These are phyloP conservation scores for Aspergillus fumigatiaffinis DNA, from an alignment of 2,329 filamentous ascomycete species.

Conservation along the genomic window DNA sequence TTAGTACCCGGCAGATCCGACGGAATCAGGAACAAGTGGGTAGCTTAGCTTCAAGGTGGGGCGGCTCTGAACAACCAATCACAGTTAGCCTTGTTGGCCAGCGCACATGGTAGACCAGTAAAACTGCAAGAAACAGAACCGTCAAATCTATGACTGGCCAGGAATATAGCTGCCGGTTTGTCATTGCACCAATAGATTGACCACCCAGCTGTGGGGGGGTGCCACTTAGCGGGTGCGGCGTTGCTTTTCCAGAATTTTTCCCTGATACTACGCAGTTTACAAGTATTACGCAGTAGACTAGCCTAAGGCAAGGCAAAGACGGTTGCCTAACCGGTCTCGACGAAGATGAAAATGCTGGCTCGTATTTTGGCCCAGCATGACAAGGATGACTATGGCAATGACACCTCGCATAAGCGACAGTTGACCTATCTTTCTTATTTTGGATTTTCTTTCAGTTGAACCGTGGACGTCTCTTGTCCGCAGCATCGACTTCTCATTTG, in stretches of 20 bases:
- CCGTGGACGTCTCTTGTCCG: no score
- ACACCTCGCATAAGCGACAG: not conserved
- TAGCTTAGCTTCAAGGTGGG: not conserved
- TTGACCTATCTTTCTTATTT: not conserved
- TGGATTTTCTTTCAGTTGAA: not conserved
- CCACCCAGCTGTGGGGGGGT: not conserved
- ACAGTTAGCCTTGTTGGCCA: rapidly evolving
- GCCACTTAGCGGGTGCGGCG: not conserved
- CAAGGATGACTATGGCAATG: not conserved
- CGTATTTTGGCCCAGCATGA: not conserved
- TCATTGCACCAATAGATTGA: not conserved
- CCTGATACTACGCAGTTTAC: no score
- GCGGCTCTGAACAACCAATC: no score
- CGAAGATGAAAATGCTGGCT: not conserved
- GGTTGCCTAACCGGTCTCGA: not conserved
- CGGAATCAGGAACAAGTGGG: not conserved
- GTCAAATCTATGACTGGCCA: not conserved
- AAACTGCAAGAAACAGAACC: not conserved
- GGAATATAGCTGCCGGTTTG: no score
- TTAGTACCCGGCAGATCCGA: not conserved
- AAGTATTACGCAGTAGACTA: not conserved
- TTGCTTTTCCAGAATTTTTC: not conserved
- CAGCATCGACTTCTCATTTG: not conserved
- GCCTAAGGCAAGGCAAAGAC: not conserved
- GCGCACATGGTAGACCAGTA: not conserved